Base-by-base conservation (phyloP, 257 asterid species). In the Salvia miltiorrhiza region DNA sequence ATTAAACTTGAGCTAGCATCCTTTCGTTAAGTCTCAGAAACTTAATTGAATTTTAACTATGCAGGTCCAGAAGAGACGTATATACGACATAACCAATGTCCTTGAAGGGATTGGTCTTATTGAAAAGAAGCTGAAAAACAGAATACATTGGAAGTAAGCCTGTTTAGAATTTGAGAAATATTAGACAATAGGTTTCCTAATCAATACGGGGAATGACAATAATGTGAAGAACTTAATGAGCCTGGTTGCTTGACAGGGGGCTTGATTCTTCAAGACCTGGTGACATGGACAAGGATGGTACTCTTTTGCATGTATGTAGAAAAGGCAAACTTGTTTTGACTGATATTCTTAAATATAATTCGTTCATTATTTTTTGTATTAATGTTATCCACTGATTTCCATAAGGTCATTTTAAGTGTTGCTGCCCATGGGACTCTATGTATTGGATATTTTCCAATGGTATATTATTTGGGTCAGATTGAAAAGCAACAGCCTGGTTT, bases 71-170 rank as follows among this genome's bases (percentile, higher is more conserved):
- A 84, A 84, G 81, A 81, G 88, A 81, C 85, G 97, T 68, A 92
- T 92, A 74, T 92, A 92, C 77, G 97, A 90, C 79, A 92, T 92
- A 67, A 92, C 98, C 37, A 92, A 90, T 81, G 98, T 92, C 71
- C 98, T 92, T 68, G 98, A 92, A 78, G 98, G 98, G 61, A 92
- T 92, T 79, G 95, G 96, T 76, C 97, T 90, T 30, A 92, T 92
- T 72, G 98, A 92, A 77, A 90, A 90, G 91, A 92, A 89, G 82
- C 89, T 86, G 68, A 92, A 92, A 83, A 90, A 90, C 86, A 85
- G 87, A 78, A 84, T 84, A 39, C 84, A 58, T 9, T 84, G 88
- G 88, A 81, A 84, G 88, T 84, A 81, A 76, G 88, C 24, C 9
- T 3, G 61, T 30, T 55, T 70, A 24, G 64, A 70, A 52, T 26